phyloP scores from a whole-genome alignment of 192 early-diverging fungal species.

The Gryganskiella cystojenkinii region DNA sequence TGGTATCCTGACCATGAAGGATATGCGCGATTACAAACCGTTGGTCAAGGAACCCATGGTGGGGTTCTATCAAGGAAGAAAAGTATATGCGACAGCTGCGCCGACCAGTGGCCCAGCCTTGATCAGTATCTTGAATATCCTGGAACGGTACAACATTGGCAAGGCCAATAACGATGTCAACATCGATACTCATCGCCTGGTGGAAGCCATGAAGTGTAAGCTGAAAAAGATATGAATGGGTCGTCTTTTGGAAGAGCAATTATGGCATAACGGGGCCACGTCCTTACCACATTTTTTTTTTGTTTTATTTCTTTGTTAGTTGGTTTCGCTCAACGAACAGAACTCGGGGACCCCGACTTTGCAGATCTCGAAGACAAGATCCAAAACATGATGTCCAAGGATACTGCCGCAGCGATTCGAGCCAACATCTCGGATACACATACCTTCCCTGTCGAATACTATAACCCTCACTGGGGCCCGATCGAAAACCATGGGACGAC shows the following conservation, averaged over 20 bases:
- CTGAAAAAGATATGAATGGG: too few species aligned
- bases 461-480: constrained; percentile 82
- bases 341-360: constrained; percentile 88
- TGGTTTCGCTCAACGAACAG: constrained; percentile 85
- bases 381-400: constrained; percentile 73
- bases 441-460: constrained; percentile 78
- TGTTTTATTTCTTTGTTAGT: constrained; percentile 16
- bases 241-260: too few species aligned
- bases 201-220: constrained; percentile 87
- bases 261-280: background rate
- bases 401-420: constrained; percentile 74
- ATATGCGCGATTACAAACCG: constrained; percentile 75
- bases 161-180: constrained; percentile 59
- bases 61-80: constrained; percentile 82
- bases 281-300: background rate
- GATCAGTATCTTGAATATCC: constrained; percentile 84
- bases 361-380: constrained; percentile 66
- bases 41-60: constrained; percentile 67
- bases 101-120: constrained; percentile 89
- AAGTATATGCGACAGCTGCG: constrained; percentile 60
- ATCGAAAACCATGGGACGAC: constrained; percentile 90
- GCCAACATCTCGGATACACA: constrained; percentile 77
- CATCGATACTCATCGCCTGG: constrained; percentile 82
- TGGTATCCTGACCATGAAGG: constrained; percentile 82
- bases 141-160: constrained; percentile 84